These are phyloP conservation scores for Heterobasidion occidentale DNA, from an alignment of 1,284 basidiomycete species.

Conservation along the genomic window DNA sequence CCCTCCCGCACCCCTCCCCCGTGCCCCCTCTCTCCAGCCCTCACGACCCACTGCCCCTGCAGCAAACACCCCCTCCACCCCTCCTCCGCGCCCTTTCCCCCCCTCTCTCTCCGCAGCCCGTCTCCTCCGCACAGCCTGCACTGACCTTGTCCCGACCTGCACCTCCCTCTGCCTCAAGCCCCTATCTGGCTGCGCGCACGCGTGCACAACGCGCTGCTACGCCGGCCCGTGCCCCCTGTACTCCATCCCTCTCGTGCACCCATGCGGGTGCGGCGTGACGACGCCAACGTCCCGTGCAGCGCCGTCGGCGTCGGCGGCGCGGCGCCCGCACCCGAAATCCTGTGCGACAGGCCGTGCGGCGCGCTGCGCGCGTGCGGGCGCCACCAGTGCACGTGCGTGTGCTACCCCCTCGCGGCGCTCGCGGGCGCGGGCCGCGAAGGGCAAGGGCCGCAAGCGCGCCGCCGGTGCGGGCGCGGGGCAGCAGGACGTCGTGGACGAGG, in stretches of 20 bases:
- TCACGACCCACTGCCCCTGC: constrained; percentile 75
- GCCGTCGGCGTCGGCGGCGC: constrained; percentile 28
- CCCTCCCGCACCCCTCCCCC: constrained; percentile 48
- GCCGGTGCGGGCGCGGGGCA: too few relatives aligned
- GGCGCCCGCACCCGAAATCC: constrained; percentile 43
- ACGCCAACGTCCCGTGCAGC: constrained; percentile 44
- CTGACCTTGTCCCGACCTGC: constrained; percentile 77
- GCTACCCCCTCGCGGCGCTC: constrained; percentile 78
- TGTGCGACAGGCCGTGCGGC: constrained; percentile 73
- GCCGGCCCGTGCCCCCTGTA: constrained; percentile 72
- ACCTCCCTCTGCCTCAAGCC: constrained; percentile 57
- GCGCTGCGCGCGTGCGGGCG: constrained; percentile 72
- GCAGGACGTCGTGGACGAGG: constrained; percentile 38
- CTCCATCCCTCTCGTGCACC: constrained; percentile 52
- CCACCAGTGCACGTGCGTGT: constrained; percentile 76
- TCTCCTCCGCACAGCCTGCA: constrained; percentile 50
- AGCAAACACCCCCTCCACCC: constrained; percentile 54
- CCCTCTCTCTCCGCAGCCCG: constrained; percentile 16
- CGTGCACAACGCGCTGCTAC: constrained; percentile 56
- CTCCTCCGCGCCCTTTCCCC: constrained; percentile 23
- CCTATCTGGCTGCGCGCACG: constrained; percentile 57
- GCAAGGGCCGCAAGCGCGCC: constrained; percentile 56
- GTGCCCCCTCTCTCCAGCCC: constrained; percentile 69
- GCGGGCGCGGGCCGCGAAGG: constrained; percentile 32
- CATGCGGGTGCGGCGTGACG: constrained; percentile 76